Conservation (phyloP, 2,329 filamentous ascomycete species). For the Fusarium solani-melongenae region DNA sequence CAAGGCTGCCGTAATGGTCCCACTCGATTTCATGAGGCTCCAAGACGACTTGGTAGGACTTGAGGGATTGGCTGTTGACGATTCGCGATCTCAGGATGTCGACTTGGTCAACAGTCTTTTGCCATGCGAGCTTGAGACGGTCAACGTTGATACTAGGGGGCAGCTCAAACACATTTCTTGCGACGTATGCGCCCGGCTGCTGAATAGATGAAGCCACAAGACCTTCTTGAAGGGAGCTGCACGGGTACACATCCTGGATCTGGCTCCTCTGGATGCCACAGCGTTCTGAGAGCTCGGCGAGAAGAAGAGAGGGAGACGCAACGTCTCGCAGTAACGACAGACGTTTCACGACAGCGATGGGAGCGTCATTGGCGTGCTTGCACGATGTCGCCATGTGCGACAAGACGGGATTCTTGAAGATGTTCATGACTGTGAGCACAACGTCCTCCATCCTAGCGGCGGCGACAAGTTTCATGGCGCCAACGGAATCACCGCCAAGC, state of each 20-base stretch:
- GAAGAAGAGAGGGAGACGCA: conserved; percentile 1
- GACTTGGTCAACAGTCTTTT: conserved; percentile 24
- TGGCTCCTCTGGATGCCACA: conserved; percentile 16
- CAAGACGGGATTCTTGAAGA: conserved; percentile 23
- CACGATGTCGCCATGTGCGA: conserved; percentile 25
- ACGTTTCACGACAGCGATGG: neutral
- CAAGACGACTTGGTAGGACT: conserved; percentile 33
- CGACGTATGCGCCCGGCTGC: conserved; percentile 35
- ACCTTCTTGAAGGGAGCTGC: conserved; percentile 34
- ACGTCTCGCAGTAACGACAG: conserved; percentile 13
- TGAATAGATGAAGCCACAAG: conserved; percentile 31
- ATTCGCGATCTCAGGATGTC: conserved; percentile 41
- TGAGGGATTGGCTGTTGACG: conserved; percentile 25
- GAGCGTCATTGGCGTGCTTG: neutral
- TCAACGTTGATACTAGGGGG: conserved; percentile 3
- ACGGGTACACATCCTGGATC: conserved; percentile 29
- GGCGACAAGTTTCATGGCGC: conserved; percentile 41
- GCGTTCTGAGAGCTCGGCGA: conserved; percentile 15
- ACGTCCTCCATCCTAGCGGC: conserved; percentile 27
- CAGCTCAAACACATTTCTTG: conserved; percentile 31
- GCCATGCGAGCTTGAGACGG: conserved; percentile 36
- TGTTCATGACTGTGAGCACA: conserved; percentile 14
- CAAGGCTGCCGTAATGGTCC: conserved; percentile 5
- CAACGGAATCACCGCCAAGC: conserved; percentile 52
- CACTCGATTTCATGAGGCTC: conserved; percentile 18